Evolutionary conservation across 148 eudicot species (phyloP).

Genomic region (Spergularia marina): DNA sequence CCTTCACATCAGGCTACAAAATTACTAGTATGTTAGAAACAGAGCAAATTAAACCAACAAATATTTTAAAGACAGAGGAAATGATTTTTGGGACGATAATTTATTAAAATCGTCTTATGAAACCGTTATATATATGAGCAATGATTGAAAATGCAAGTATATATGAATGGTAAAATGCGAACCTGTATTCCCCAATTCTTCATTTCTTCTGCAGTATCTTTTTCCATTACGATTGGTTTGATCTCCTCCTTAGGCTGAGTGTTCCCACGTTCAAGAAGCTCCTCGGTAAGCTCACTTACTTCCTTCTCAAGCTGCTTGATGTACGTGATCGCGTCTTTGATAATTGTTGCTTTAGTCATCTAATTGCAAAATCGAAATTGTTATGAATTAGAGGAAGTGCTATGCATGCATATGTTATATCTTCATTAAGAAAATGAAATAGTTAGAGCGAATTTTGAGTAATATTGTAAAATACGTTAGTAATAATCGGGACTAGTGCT

Average conservation of each 20-base stretch:
- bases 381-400: too few relatives aligned
- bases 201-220: constrained; percentile 34
- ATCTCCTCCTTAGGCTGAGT: constrained; percentile 31
- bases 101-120: too few relatives aligned
- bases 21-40: neutral
- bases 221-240: constrained; percentile 13
- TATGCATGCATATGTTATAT: too few relatives aligned
- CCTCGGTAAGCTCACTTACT: constrained; percentile 47
- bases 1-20: constrained; percentile 63
- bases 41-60: neutral
- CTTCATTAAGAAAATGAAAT: too few relatives aligned
- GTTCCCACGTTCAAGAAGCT: constrained; percentile 55
- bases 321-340: constrained; percentile 73
- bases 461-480: constrained; percentile 50
- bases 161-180: neutral
- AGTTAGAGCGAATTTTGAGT: neutral
- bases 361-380: constrained; percentile 14
- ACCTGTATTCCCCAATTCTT: constrained; percentile 59
- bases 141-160: neutral
- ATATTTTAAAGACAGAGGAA: too few relatives aligned
- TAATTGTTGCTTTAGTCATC: constrained; percentile 78
- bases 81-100: too few relatives aligned
- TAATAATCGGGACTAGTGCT: constrained; percentile 76
- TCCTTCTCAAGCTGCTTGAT: constrained; percentile 53
- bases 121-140: neutral